Base-by-base conservation (phyloP, 208 protist species). In the Trypanosoma vivax region DNA sequence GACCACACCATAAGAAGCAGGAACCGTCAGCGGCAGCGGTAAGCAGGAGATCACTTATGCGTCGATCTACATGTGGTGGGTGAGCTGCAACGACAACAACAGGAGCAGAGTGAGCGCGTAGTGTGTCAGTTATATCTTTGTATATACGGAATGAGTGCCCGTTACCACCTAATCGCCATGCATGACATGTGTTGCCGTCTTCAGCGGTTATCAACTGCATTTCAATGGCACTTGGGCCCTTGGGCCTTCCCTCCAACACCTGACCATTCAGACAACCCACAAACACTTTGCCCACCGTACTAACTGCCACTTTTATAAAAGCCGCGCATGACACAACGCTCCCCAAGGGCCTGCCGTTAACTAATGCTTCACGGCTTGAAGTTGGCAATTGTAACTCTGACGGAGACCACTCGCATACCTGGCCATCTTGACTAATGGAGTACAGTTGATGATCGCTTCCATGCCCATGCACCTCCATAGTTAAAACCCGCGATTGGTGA, bases 341-440 rank as follows among this genome's bases (percentile, higher is more conserved):
- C 30, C 76, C 76, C 60, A 80, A 68, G 2, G 64, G 42, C n/a
- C 58, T 57, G 39, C 67, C 77, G n/a, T 64, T 58, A 3, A 78
- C 35, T 57, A 71, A 70, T 10, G 63, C 64, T 41, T 58, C 61
- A 41, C 69, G 74, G 31, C 70, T 67, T 39, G 73, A 65, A n/a
- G 52, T 54, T 6, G 73, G 73, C 38, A 72, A 46, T 9, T 59
- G 49, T 14, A 76, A 55, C 50, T 76, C 58, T 50, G 52, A 62
- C 23, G 62, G 55, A 6, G 58, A 14, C 83, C 79, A 91, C 48
- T 73, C 79, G 56, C 76, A 83, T 16, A 91, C 74, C 19, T 70
- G 62, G 2, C 79, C 83, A 21, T 91, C 79, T 40, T 81, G 60
- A 40, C 79, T 80, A 16, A 91, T 56, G 14, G 74, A 77, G 66